phyloP scores from a whole-genome alignment of 75 land plant genomes.

The Pinus tabuliformis region DNA sequence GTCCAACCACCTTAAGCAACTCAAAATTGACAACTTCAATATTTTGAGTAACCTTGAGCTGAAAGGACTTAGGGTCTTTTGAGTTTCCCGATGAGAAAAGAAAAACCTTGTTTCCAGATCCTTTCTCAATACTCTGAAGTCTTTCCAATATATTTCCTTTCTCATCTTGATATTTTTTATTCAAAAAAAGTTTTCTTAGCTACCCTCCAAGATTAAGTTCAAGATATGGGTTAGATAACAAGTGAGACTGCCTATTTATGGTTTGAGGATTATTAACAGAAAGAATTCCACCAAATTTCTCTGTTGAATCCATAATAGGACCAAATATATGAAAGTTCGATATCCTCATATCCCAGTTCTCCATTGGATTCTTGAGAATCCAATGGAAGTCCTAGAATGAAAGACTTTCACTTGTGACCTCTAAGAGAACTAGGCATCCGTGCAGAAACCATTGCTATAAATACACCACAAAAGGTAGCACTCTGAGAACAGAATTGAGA shows the following conservation, averaged over 20 bases:
- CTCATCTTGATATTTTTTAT: slow-evolving; percentile 12
- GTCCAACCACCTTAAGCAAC: slow-evolving; percentile 26
- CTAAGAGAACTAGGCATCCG: too few relatives aligned
- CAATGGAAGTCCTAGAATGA: slow-evolving; percentile 6
- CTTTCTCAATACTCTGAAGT: slow-evolving; percentile 16
- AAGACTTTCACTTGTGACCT: too few relatives aligned
- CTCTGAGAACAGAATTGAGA: too few relatives aligned
- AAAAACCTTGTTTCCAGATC: not conserved
- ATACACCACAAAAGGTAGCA: too few relatives aligned
- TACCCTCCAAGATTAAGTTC: slow-evolving; percentile 35
- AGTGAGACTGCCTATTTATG: slow-evolving; percentile 69
- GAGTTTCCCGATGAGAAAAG: not conserved
- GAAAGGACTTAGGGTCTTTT: too few relatives aligned
- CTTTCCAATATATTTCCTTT: too few relatives aligned
- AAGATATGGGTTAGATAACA: slow-evolving; percentile 69
- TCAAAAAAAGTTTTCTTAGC: slow-evolving; percentile 41
- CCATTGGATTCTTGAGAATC: not conserved
- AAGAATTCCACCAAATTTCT: slow-evolving; percentile 8
- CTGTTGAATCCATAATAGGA: slow-evolving; percentile 25
- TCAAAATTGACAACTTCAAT: slow-evolving; percentile 83
- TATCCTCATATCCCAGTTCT: slow-evolving; percentile 27
- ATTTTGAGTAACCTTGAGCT: slow-evolving; percentile 1
- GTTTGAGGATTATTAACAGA: slow-evolving; percentile 41
- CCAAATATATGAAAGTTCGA: slow-evolving; percentile 76
- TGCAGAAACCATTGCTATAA: too few relatives aligned